Evolutionary conservation across 2,329 filamentous ascomycete species (phyloP).

Genomic region (Davidsoniella neocaledoniae): DNA sequence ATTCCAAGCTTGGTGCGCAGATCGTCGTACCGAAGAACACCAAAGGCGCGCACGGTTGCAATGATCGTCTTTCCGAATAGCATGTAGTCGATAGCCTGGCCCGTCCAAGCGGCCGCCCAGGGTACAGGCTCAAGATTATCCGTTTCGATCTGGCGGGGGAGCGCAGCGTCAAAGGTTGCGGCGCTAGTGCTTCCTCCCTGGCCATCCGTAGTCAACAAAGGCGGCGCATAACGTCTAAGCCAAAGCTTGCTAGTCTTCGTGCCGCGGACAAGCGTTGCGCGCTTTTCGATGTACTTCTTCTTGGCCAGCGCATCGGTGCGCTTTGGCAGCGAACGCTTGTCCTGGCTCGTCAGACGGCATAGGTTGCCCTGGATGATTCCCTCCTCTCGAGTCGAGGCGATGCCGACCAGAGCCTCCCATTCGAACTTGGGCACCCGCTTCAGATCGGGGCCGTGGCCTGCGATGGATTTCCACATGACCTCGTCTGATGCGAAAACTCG

Average conservation of each 20-base stretch:
- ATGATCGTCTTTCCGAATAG: constrained; percentile 40
- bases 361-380: constrained; percentile 47
- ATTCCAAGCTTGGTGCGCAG: constrained; percentile 41
- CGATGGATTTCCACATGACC: constrained; percentile 41
- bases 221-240: constrained; percentile 37
- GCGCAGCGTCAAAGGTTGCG: constrained; percentile 13
- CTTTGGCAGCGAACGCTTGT: constrained; percentile 46
- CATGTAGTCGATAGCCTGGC: constrained; percentile 39
- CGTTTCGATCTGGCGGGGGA: constrained; percentile 17
- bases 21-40: constrained; percentile 40
- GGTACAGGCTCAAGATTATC: constrained; percentile 36
- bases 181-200: constrained; percentile 6
- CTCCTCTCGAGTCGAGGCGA: constrained; percentile 34
- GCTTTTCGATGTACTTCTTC: constrained; percentile 46
- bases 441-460: constrained; percentile 41
- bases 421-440: constrained; percentile 41
- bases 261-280: constrained; percentile 38
- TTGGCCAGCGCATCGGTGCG: constrained; percentile 40
- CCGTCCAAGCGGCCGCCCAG: constrained; percentile 40
- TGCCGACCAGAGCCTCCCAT: constrained; percentile 41
- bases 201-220: constrained; percentile 21
- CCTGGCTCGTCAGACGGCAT: constrained; percentile 39
- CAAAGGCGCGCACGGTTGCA: constrained; percentile 39
- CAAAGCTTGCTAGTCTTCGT: constrained; percentile 48
- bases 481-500: constrained; percentile 35